Evolutionary conservation across 2,329 filamentous ascomycete genomes (phyloP), one percentile per base, ranked within the genome.

Genomic region (Fusarium nisikadoi): DNA sequence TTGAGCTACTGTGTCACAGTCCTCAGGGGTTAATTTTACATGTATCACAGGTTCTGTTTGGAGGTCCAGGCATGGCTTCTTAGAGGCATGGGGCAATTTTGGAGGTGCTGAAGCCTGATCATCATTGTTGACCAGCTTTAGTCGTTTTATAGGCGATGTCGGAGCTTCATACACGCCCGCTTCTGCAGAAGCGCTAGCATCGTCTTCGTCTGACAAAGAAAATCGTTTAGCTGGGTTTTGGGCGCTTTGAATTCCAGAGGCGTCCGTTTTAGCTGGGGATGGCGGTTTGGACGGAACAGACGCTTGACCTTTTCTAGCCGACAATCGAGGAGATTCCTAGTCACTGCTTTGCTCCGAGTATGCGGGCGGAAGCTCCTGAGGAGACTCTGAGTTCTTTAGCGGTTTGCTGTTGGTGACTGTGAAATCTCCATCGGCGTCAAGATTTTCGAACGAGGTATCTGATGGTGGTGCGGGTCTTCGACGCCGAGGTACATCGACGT

Each of bases 401-500:
- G 47, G 33, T 36, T 73, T 69, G 14, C 50, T 66, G 19, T 69
- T 57, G 12, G 46, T 33, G 11, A 79, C 49, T 27, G 61, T 58
- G 14, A 74, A 62, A 49, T 79, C 76, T 14, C 75, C 77, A 39
- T 80, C 79, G 23, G 49, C 70, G 58, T 79, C 76, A 11, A 62
- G 64, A 11, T 20, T 46, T 41, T 59, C 60, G 17, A 49, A 47
- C n/a, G 65, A 55, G 11, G 45, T 45, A 56, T 73, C 62, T 16
- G 66, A 42, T 47, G 57, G 14, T 17, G 70, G 43, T 10, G 70
- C 31, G 12, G 73, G 74, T 31, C 71, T 71, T 47, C 76, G 72
- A 36, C 85, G 82, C 61, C 83, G 81, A 4, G 85, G 86, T 5
- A 87, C 82, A 53, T 83, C 80, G 29, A 88, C 85, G 50, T 85